These are phyloP conservation scores for Pestalotiopsis fici DNA, from an alignment of 2,329 filamentous ascomycete genomes.

Conservation along the genomic window DNA sequence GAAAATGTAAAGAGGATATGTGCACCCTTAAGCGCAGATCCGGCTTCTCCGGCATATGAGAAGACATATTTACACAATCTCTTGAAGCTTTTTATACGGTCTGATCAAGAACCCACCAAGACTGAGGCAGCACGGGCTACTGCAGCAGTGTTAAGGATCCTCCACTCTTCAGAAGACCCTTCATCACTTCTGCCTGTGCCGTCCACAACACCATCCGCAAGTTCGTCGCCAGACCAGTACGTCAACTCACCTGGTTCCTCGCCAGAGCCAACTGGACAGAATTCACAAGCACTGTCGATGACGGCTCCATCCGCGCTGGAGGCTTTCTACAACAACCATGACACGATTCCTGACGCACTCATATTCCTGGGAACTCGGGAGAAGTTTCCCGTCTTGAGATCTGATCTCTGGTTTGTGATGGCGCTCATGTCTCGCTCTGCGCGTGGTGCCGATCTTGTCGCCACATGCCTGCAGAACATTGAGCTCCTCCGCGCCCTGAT, in stretches of 20 bases:
- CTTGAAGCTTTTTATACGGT: conserved; percentile 40
- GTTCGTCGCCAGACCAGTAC: neutral
- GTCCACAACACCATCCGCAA: neutral
- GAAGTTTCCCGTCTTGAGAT: conserved; percentile 60
- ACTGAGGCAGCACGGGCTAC: conserved; percentile 60
- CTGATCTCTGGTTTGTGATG: conserved; percentile 63
- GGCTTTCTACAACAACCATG: conserved; percentile 48
- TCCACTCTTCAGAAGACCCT: conserved; percentile 44
- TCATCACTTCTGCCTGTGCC: conserved; percentile 23
- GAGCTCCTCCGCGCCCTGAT: conserved; percentile 46
- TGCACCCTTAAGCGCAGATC: conserved; percentile 36
- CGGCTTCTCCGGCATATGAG: conserved; percentile 19
- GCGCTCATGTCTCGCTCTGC: conserved; percentile 58
- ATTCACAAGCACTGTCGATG: neutral
- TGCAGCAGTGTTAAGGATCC: conserved; percentile 52
- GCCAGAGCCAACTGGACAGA: neutral
- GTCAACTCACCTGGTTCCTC: neutral
- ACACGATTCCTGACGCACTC: conserved; percentile 41
- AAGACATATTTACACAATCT: conserved; percentile 38
- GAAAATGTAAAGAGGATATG: conserved; percentile 54
- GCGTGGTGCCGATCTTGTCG: conserved; percentile 49
- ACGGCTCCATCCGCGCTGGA: neutral
- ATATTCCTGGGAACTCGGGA: conserved; percentile 55
- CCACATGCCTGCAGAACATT: conserved; percentile 40
- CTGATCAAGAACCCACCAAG: conserved; percentile 55